Base-by-base conservation (phyloP, 1,139 yeast species). In the Scheffersomyces insectosa region DNA sequence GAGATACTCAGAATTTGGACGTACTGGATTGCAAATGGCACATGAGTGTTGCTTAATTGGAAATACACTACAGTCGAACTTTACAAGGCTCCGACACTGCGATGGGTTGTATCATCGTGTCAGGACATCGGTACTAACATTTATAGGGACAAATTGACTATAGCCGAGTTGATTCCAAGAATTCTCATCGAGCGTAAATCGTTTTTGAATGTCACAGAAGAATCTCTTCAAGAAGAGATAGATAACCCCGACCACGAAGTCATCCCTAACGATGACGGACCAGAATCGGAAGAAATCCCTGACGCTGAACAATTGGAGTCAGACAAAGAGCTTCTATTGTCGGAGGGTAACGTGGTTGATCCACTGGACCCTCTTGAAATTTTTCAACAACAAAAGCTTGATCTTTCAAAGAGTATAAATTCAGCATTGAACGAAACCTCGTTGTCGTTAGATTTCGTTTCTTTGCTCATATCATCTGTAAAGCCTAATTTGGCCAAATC, bases 401-500 rank as follows among this genome's bases (percentile, higher is more conserved):
- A 83, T 47, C 72, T 88, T 42, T 59, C 83, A 16, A 72, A 72
- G 27, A 71, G 77, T 40, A 74, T 90, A 28, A 80, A 73, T 45
- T 65, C 79, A 3, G 97, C 99, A 0, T 72, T 88, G 55, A 93
- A 93, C 60, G 98, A 93, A 59, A 83, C 96, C 0, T 90, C 97
- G 0, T 67, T 93, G 35, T 84, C 96, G 1, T 70, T 91, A 45
- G 99, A 93, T 58, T 88, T 91, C 54, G 85, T 91, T 1, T 88
- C 97, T 2, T 71, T 93, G 46, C 67, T 95, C 43, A 72, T 93
- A 37, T 85, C 97, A n/a, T 78, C 89, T 12, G 80, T 82, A 10
- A 77, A 93, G 48, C 97, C 97, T 2, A 86, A 87, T 16, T 85
- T 93, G 1, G 96, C 95, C 1, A 78, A 86, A 33, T 77, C 91